Base-by-base conservation (phyloP, 495 filamentous ascomycete genomes). In the Daldinia childiae region DNA sequence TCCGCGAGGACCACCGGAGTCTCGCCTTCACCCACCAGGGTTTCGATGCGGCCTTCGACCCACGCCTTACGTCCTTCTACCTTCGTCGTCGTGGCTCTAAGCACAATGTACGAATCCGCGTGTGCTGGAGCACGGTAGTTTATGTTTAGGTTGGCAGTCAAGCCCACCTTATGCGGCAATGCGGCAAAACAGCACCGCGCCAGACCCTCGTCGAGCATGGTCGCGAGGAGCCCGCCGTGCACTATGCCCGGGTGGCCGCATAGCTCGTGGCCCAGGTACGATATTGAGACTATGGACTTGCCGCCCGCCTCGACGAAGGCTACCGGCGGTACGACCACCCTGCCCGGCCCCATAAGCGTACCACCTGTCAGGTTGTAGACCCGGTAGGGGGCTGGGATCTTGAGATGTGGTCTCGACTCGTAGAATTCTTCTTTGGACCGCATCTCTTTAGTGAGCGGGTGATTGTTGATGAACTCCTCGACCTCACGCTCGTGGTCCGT, bases 21-120 rank as follows among this genome's bases (percentile, higher is more conserved):
- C 74, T 89, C 82, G 17, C 87, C 88, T 41, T 85, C 85, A 50
- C 54, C 62, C 0, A 88, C 87, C 12, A 98, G 83, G 24, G 93
- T 91, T 86, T 97, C 95, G 72, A 99, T 91, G 69, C 88, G 87
- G 21, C 93, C 96, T 80, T 93, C 90, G 6, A 98, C 94, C 95
- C 95, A 99, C 21, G 94, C 95, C 80, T 99, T 99, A 67, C 95
- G 86, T 6, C 95, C 96, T 77, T 98, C 95, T 8, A 93, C 92
- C 83, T 92, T 96, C 21, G 88, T 87, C 17, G 93, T 97, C 74
- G 88, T 88, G 19, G 93, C 96, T 60, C 87, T 87, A 51, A 99
- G 79, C 26, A 95, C 92, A 48, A 94, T 82, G 76, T 90, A 97
- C 52, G 85, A 84, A n/a, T 88, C 86, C 26, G 95, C 93, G 77